These are phyloP conservation scores for Daldinia loculata DNA, from an alignment of 495 filamentous ascomycete species.

Conservation along the genomic window DNA sequence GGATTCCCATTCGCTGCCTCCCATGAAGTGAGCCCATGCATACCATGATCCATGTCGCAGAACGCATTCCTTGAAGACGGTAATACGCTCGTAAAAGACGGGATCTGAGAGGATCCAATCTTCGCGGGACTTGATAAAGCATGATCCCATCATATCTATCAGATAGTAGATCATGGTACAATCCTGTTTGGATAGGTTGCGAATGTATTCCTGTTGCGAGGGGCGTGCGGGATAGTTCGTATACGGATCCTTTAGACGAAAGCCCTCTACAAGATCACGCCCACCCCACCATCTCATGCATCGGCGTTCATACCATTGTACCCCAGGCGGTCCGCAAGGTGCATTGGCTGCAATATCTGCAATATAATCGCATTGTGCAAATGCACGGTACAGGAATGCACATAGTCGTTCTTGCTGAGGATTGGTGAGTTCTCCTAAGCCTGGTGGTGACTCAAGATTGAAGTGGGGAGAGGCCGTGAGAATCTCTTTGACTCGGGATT, in stretches of 20 bases:
- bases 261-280: background rate
- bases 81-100: background rate
- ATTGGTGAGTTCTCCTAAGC: background rate
- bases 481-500: slow-evolving; percentile 30
- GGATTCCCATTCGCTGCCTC: background rate
- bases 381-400: slow-evolving; percentile 18
- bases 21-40: slow-evolving; percentile 11
- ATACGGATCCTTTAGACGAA: slow-evolving; percentile 28
- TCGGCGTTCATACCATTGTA: background rate
- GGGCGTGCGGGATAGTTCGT: slow-evolving; percentile 34
- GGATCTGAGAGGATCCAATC: background rate
- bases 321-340: background rate
- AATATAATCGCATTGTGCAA: slow-evolving; percentile 31
- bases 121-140: background rate
- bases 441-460: background rate
- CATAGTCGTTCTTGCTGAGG: slow-evolving; percentile 9
- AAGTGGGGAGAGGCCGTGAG: slow-evolving; percentile 1
- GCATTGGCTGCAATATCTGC: slow-evolving; percentile 32
- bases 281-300: background rate
- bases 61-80: slow-evolving; percentile 33
- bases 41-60: slow-evolving; percentile 42
- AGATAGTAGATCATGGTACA: slow-evolving; percentile 39
- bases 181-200: slow-evolving; percentile 26
- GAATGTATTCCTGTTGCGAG: slow-evolving; percentile 33
- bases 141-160: background rate